Conservation (phyloP, 83 land plant genomes). For the Picea engelmannii region DNA sequence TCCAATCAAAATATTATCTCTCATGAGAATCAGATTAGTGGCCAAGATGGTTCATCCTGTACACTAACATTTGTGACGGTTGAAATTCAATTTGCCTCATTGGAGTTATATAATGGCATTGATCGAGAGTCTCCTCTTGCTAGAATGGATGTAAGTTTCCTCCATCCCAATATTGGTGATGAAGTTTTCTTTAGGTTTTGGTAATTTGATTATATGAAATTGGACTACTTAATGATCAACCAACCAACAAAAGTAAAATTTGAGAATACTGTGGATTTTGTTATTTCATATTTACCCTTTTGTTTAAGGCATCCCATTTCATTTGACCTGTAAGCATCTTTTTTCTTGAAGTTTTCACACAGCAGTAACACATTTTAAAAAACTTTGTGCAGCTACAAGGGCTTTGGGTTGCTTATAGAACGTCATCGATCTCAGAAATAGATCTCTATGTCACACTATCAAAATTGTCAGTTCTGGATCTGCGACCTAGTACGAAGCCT, state of each 20-base stretch:
- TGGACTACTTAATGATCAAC: background rate
- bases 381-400: conserved; percentile 72
- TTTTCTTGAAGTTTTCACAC: conserved; percentile 4
- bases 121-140: conserved; percentile 85
- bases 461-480: conserved; percentile 80
- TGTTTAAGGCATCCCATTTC: background rate
- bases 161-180: background rate
- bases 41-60: conserved; percentile 49
- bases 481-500: conserved; percentile 79
- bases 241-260: background rate
- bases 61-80: conserved; percentile 71
- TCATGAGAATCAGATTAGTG: conserved; percentile 49
- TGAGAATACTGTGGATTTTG: background rate
- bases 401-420: conserved; percentile 90
- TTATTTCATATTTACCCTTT: background rate
- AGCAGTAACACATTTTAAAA: background rate
- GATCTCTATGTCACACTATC: conserved; percentile 89
- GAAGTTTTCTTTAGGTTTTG: conserved; percentile 3
- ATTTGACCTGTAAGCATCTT: background rate
- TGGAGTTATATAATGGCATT: conserved; percentile 76
- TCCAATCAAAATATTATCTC: conserved; percentile 27
- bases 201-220: conserved; percentile 4
- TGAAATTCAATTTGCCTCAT: conserved; percentile 70
- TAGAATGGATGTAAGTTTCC: conserved; percentile 71
- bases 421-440: conserved; percentile 69